These are phyloP conservation scores for Carex sylvatica DNA, from an alignment of 202 grass and related monocot species.

Conservation along the genomic window DNA sequence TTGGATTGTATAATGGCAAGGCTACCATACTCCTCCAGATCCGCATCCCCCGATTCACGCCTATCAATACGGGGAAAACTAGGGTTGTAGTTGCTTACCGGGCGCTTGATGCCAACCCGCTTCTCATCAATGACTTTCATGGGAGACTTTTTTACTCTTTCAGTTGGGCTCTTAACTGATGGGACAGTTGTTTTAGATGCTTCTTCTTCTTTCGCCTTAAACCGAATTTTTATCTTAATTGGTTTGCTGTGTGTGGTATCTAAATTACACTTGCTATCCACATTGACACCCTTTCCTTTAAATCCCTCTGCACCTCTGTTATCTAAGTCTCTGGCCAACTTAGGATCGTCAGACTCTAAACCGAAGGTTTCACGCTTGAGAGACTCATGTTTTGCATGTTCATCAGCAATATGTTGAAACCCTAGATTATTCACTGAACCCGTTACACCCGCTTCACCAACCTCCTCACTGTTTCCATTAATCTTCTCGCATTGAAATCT, in stretches of 20 bases:
- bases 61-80: neutral
- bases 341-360: neutral
- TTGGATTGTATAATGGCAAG: conserved; percentile 4
- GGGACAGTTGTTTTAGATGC: neutral
- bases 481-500: neutral
- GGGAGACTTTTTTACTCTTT: neutral
- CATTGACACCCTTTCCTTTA: conserved; percentile 25
- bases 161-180: neutral
- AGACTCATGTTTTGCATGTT: neutral
- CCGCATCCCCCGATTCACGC: neutral
- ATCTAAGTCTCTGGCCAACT: conserved; percentile 17
- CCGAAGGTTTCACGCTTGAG: neutral
- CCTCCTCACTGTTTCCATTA: neutral
- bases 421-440: neutral
- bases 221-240: conserved; percentile 11
- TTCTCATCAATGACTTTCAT: neutral
- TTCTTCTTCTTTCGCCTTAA: neutral
- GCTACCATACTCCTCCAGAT: neutral
- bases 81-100: neutral
- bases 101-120: neutral
- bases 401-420: conserved; percentile 7
- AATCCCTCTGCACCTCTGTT: conserved; percentile 16
- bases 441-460: neutral
- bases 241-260: neutral
- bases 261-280: neutral